These are phyloP conservation scores for Claviceps sp. DNA, from an alignment of 2,329 filamentous ascomycete genomes.

Conservation along the genomic window DNA sequence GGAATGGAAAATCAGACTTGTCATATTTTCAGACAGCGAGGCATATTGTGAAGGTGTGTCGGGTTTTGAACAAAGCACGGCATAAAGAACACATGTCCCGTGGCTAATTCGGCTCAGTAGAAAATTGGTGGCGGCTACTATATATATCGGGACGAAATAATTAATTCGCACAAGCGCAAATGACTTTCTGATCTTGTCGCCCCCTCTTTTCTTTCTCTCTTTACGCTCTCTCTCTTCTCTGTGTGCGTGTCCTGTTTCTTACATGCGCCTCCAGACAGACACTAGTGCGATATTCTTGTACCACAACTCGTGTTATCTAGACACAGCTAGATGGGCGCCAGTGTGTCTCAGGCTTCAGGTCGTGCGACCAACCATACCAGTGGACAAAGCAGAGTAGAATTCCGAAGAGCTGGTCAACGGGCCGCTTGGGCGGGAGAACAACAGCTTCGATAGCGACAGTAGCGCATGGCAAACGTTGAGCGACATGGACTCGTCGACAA, in stretches of 20 bases:
- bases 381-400: not conserved
- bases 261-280: not conserved
- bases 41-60: not conserved
- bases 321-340: not conserved
- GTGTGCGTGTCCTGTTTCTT: too few species aligned
- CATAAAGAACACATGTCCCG: not conserved
- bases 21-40: not conserved
- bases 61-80: not conserved
- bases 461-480: not conserved
- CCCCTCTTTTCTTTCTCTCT: not conserved
- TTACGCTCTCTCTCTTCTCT: too few species aligned
- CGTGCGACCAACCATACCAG: not conserved
- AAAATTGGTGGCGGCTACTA: not conserved
- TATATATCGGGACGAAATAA: not conserved
- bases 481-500: not conserved
- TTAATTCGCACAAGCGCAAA: not conserved
- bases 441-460: not conserved
- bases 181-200: not conserved
- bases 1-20: not conserved
- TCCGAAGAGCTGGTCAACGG: not conserved
- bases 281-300: not conserved
- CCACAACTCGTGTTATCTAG: not conserved
- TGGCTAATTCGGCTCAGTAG: not conserved
- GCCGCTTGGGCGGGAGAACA: not conserved
- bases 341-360: constrained; percentile 2